Conservation (phyloP, 768 basidiomycete genomes). For the Epithele typhae region DNA sequence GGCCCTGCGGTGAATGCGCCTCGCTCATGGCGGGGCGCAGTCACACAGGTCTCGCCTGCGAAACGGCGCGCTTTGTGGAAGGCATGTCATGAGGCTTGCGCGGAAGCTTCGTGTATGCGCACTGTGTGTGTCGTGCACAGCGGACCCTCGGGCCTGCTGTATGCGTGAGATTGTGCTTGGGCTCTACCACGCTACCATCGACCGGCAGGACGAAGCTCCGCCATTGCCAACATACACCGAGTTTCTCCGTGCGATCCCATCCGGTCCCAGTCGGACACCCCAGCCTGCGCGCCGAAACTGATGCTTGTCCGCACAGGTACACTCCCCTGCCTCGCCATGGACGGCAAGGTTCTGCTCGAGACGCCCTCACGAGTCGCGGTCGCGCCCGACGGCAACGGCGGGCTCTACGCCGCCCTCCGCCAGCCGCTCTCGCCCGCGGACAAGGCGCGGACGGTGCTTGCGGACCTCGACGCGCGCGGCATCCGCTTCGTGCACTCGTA, state of each 20-base stretch:
- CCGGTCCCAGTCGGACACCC: background rate
- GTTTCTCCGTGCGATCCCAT: background rate
- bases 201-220: no score
- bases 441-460: constrained; percentile 69
- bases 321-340: constrained; percentile 89
- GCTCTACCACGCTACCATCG: no score
- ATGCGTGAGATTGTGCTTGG: no score
- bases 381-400: constrained; percentile 97
- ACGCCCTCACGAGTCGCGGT: constrained; percentile 78
- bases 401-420: constrained; percentile 91
- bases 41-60: no score
- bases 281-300: background rate
- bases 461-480: constrained; percentile 72
- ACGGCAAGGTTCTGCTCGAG: constrained; percentile 91
- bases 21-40: no score
- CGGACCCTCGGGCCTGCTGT: no score
- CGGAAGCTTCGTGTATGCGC: no score
- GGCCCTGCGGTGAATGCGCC: no score
- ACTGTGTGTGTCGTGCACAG: no score
- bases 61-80: no score
- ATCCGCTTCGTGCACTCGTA: constrained; percentile 91
- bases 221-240: no score
- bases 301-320: constrained; percentile 54
- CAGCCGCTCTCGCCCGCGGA: constrained; percentile 59
- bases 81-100: no score